phyloP scores from a whole-genome alignment of 345 rosid species.

The Crucihimalaya himalaica region DNA sequence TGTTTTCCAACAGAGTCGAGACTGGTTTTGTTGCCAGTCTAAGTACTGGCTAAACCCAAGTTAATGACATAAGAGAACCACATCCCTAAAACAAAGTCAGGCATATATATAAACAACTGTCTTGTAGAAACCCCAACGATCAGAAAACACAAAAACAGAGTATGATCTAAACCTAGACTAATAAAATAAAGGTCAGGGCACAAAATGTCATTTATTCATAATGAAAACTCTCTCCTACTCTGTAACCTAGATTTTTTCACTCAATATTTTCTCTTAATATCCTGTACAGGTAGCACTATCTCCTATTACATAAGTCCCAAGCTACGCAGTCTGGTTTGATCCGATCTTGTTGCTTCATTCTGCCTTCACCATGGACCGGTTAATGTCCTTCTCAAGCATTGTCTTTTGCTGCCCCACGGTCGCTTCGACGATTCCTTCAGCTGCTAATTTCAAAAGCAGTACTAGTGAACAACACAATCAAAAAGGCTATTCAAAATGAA shows the following conservation, averaged over 20 bases:
- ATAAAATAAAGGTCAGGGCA: conserved; percentile 12
- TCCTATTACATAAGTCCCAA: conserved; percentile 34
- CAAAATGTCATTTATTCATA: conserved; percentile 27
- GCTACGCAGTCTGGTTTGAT: conserved; percentile 21
- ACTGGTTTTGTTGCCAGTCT: conserved; percentile 1
- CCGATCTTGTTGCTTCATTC: conserved; percentile 20
- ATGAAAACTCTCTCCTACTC: conserved; percentile 31
- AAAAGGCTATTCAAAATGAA: not conserved
- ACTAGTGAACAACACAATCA: conserved; percentile 10
- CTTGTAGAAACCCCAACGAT: not conserved
- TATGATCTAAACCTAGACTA: conserved; percentile 30
- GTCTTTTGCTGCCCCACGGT: conserved; percentile 64
- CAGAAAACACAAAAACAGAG: conserved; percentile 24
- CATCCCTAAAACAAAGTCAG: not conserved
- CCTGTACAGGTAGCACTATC: conserved; percentile 40
- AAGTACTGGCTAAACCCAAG: not conserved
- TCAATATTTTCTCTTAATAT: conserved; percentile 30
- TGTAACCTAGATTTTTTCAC: conserved; percentile 32
- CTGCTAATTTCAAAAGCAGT: conserved; percentile 35
- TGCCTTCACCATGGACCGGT: conserved; percentile 77
- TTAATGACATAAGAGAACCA: conserved; percentile 1
- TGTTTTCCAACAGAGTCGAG: conserved; percentile 22
- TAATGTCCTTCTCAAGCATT: conserved; percentile 51
- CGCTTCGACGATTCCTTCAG: conserved; percentile 47
- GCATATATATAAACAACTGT: conserved; percentile 14